phyloP scores from a whole-genome alignment of 1,139 yeast genomes.

The Taiozyma sp. region DNA sequence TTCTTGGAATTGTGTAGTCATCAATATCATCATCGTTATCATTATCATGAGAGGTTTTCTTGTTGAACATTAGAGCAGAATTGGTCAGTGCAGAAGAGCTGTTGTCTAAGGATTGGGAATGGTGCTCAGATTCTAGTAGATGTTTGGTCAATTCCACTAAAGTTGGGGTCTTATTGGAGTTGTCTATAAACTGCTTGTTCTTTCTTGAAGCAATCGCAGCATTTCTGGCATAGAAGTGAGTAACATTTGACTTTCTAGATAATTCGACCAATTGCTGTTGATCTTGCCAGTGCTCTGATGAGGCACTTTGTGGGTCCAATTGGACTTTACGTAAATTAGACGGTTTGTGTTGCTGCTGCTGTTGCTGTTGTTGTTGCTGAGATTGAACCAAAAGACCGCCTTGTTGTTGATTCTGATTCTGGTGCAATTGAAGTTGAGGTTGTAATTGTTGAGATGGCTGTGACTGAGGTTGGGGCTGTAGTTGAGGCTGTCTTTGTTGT shows the following conservation, averaged over 20 bases:
- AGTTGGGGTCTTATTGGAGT: constrained; percentile 34
- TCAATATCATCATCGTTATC: constrained; percentile 56
- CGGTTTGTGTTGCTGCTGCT: constrained; percentile 23
- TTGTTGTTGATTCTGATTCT: constrained; percentile 26
- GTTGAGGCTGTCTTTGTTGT: constrained; percentile 31
- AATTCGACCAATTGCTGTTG: constrained; percentile 78
- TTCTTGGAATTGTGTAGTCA: constrained; percentile 72
- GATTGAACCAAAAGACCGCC: constrained; percentile 22
- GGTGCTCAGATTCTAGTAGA: constrained; percentile 41
- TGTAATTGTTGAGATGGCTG: constrained; percentile 28
- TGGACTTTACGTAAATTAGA: constrained; percentile 38
- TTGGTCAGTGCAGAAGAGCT: constrained; percentile 25
- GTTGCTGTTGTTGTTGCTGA: constrained; percentile 18
- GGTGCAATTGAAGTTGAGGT: constrained; percentile 24
- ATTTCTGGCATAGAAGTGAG: constrained; percentile 90
- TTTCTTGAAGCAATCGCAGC: constrained; percentile 80
- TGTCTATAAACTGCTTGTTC: constrained; percentile 32
- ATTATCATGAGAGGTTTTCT: constrained; percentile 44
- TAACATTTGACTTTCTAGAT: constrained; percentile 67
- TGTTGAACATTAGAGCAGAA: constrained; percentile 50
- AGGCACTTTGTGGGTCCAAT: constrained; percentile 38
- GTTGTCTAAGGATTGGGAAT: constrained; percentile 25
- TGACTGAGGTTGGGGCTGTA: constrained; percentile 27
- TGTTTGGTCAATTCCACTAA: constrained; percentile 55
- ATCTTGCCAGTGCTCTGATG: constrained; percentile 77